phyloP scores from a whole-genome alignment of 768 basidiomycete species.

The Amanita jacksonii region DNA sequence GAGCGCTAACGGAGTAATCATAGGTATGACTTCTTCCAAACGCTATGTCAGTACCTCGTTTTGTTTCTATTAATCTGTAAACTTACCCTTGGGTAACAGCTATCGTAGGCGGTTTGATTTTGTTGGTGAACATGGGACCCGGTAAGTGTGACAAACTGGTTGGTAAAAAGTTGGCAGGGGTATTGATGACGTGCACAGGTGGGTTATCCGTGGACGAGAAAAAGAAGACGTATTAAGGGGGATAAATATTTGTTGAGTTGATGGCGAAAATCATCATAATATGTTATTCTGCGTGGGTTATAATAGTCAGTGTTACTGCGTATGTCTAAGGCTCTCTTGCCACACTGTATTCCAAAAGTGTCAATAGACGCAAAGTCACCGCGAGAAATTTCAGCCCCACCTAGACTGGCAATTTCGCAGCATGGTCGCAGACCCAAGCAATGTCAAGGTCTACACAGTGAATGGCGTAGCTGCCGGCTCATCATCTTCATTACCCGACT shows the following conservation, averaged over 20 bases:
- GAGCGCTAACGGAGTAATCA: conserved; percentile 15
- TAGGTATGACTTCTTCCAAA: conserved; percentile 99
- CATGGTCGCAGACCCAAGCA: conserved; percentile 18
- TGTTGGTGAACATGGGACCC: conserved; percentile 97
- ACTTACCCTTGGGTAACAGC: conserved; percentile 26
- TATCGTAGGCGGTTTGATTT: conserved; percentile 94
- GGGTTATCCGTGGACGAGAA: conserved; percentile 98
- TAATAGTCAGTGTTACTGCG: background rate
- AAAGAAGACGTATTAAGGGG: conserved; percentile 79
- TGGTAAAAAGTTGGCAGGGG: no score
- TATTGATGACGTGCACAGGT: conserved; percentile 30
- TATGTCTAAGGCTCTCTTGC: background rate
- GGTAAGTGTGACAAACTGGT: conserved; percentile 48
- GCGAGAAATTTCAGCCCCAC: no score
- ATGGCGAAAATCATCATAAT: conserved; percentile 2
- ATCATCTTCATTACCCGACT: conserved; percentile 88
- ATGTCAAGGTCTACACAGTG: conserved; percentile 88
- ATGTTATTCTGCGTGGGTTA: conserved; percentile 6
- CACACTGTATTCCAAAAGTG: no score
- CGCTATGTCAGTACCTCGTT: conserved; percentile 46
- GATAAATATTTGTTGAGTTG: background rate
- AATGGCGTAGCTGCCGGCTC: conserved; percentile 86
- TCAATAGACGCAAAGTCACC: no score
- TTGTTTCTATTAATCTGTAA: background rate
- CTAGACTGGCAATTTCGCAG: background rate